A percentile compares a stretch with the other conserved stretches of the same genome.
Conservation (phyloP, 371 early-diverging fungal genomes). For the Mortierella polycephala region DNA sequence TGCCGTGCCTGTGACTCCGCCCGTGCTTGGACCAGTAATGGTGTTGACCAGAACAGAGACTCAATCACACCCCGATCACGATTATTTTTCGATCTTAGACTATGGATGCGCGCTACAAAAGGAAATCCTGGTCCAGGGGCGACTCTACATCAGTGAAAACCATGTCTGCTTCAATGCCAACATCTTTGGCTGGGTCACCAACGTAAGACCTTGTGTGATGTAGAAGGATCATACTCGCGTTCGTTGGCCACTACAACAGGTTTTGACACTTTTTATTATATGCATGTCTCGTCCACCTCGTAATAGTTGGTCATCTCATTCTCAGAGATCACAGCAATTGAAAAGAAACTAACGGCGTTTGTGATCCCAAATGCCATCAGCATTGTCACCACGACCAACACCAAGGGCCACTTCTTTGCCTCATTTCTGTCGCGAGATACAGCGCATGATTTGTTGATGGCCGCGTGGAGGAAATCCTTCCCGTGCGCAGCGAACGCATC, state of each 20-base stretch:
- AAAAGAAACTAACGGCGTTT: slow-evolving; percentile 80
- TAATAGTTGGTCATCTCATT: slow-evolving; percentile 82
- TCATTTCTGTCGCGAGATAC: slow-evolving; percentile 85
- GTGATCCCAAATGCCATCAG: slow-evolving; percentile 91
- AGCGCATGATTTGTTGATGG: slow-evolving; percentile 76
- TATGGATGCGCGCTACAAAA: slow-evolving; percentile 93
- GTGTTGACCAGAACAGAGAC: too few relatives aligned
- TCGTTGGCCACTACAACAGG: background rate
- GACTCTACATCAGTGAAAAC: slow-evolving; percentile 88
- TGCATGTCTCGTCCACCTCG: background rate
- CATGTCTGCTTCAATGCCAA: slow-evolving; percentile 94
- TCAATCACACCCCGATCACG: too few relatives aligned
- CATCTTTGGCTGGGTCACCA: slow-evolving; percentile 96
- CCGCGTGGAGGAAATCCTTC: slow-evolving; percentile 72
- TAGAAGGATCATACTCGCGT: background rate
- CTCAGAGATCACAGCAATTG: slow-evolving; percentile 84
- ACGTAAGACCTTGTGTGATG: slow-evolving; percentile 57
- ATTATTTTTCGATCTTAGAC: slow-evolving; percentile 59
- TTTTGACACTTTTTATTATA: background rate
- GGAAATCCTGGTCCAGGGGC: slow-evolving; percentile 93
- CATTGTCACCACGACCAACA: slow-evolving; percentile 70
- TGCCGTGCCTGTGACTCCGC: too few relatives aligned
- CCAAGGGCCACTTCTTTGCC: slow-evolving; percentile 74
- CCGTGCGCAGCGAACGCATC: slow-evolving; percentile 42
- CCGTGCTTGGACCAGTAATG: too few relatives aligned